These are phyloP conservation scores for Arabis hirsuta DNA, from an alignment of 345 rosid species.

Conservation along the genomic window DNA sequence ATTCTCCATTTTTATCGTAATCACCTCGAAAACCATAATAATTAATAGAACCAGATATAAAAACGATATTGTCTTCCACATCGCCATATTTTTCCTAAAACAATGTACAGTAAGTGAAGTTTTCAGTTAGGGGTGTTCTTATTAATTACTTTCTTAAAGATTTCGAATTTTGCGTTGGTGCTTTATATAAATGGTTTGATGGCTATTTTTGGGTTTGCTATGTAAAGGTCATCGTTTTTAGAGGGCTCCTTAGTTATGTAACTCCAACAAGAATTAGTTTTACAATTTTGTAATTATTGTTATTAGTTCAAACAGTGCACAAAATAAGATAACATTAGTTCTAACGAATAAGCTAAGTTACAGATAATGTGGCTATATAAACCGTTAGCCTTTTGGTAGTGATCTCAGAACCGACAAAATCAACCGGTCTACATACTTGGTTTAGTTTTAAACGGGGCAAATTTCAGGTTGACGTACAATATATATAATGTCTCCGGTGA, in stretches of 20 bases:
- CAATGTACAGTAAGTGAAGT: background rate
- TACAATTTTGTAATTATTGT: slow-evolving; percentile 20
- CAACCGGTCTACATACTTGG: slow-evolving; percentile 33
- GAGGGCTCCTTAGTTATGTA: background rate
- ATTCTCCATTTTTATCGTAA: slow-evolving; percentile 16
- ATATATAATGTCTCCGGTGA: slow-evolving; percentile 61
- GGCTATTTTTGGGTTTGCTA: slow-evolving; percentile 8
- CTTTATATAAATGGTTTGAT: slow-evolving; percentile 12
- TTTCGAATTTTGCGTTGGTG: background rate
- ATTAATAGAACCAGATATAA: slow-evolving; percentile 17
- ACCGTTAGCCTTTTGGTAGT: background rate
- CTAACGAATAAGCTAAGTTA: slow-evolving; percentile 7
- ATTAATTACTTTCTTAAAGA: background rate
- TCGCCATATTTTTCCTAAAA: slow-evolving; percentile 1
- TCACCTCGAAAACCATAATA: slow-evolving; percentile 8
- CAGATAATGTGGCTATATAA: background rate
- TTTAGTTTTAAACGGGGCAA: slow-evolving; percentile 44
- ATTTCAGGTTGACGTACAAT: slow-evolving; percentile 69
- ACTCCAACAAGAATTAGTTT: background rate
- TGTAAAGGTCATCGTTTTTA: slow-evolving; percentile 14
- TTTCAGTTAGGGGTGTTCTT: background rate
- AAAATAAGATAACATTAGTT: background rate
- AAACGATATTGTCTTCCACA: slow-evolving; percentile 13
- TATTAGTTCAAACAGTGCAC: slow-evolving; percentile 19
- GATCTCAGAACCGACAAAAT: background rate